These are phyloP conservation scores for Geotrichum histeridarum DNA, from an alignment of 1,139 yeast genomes.

Conservation along the genomic window DNA sequence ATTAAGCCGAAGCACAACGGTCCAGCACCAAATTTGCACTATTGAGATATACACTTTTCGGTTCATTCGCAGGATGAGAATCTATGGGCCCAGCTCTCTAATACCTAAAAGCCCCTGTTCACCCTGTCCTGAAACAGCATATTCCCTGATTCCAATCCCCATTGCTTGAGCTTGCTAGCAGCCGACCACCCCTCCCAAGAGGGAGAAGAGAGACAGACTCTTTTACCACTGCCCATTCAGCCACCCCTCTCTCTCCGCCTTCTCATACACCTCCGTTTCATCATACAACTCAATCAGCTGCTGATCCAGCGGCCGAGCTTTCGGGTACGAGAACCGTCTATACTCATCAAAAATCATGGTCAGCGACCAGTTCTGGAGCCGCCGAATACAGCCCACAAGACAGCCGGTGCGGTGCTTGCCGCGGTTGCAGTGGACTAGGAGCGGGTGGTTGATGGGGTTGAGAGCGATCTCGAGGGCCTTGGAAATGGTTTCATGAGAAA, in stretches of 20 bases:
- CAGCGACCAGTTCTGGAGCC: constrained; percentile 86
- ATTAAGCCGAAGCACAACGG: too few relatives aligned
- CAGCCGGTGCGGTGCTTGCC: constrained; percentile 98
- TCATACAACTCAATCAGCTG: constrained; percentile 89
- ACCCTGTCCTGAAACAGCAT: too few relatives aligned
- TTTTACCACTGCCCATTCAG: constrained; percentile 67
- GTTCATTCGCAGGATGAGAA: too few relatives aligned
- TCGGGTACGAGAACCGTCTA: constrained; percentile 88
- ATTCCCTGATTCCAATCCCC: too few relatives aligned
- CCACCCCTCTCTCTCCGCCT: constrained; percentile 51
- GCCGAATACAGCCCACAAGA: constrained; percentile 82
- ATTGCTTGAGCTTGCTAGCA: too few relatives aligned
- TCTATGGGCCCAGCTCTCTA: too few relatives aligned
- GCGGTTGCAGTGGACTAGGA: constrained; percentile 87
- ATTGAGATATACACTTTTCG: too few relatives aligned
- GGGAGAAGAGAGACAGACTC: too few relatives aligned
- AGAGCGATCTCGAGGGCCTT: constrained; percentile 76
- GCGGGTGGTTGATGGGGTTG: constrained; percentile 82
- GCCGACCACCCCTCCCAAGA: too few relatives aligned
- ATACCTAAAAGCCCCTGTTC: too few relatives aligned
- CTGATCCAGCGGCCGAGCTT: constrained; percentile 90
- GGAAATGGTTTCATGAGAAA: constrained; percentile 71
- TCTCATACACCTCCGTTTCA: constrained; percentile 52
- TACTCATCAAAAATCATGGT: constrained; percentile 94
- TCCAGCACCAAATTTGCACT: too few relatives aligned